phyloP scores from a whole-genome alignment of 768 basidiomycete species.

The Pleurotus tuoliensis region DNA sequence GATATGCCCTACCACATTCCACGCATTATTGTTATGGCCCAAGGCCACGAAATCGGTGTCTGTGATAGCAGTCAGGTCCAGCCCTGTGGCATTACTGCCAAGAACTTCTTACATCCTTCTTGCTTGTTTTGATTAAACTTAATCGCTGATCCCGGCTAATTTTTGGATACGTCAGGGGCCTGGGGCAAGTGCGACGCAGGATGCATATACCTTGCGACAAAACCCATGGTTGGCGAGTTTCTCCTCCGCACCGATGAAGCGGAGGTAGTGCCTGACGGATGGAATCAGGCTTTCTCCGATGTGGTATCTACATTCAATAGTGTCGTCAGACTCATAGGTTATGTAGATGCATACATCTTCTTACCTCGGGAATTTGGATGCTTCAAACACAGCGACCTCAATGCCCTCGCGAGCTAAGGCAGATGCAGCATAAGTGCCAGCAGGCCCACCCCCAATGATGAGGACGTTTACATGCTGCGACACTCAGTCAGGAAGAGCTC shows the following conservation, averaged over 20 bases:
- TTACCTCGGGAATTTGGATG: constrained; percentile 50
- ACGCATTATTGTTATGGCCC: constrained; percentile 50
- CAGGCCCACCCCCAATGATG: constrained; percentile 51
- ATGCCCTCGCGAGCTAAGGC: constrained; percentile 54
- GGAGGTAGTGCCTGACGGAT: constrained; percentile 53
- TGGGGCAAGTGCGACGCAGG: not conserved
- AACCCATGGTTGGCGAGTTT: constrained; percentile 48
- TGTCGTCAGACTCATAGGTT: too few relatives aligned
- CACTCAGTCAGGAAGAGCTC: not conserved
- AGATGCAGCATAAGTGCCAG: constrained; percentile 53
- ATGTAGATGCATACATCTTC: not conserved
- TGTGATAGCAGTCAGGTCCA: constrained; percentile 16
- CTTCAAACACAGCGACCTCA: constrained; percentile 49
- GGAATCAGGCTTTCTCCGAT: constrained; percentile 61
- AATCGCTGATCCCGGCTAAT: constrained; percentile 57
- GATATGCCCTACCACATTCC: constrained; percentile 53
- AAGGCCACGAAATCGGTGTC: constrained; percentile 60
- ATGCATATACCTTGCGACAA: constrained; percentile 37
- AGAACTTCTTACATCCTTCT: constrained; percentile 50
- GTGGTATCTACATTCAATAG: constrained; percentile 39
- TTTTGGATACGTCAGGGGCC: constrained; percentile 1
- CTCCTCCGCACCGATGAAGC: constrained; percentile 55
- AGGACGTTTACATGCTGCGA: constrained; percentile 39
- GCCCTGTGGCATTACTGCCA: constrained; percentile 1
- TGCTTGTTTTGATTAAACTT: constrained; percentile 62